Evolutionary conservation across 1,284 basidiomycete genomes (phyloP), one percentile per base, ranked within the genome.

Genomic region (Agroathelia rolfsii): DNA sequence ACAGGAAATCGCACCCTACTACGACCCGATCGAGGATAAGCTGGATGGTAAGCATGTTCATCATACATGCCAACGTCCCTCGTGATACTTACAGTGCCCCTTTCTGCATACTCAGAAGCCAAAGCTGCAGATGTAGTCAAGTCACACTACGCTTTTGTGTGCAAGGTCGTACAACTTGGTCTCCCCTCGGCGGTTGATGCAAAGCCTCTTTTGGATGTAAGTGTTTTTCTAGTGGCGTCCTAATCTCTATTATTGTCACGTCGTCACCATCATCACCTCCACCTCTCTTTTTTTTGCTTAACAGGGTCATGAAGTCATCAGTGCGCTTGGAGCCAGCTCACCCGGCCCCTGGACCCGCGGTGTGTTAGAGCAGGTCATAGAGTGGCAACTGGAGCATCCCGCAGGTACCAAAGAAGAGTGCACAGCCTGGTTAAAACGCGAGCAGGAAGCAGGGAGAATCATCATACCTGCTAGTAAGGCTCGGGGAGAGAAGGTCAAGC

Each of bases 341-440:
- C 68, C 78, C 1, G 86, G 87, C 1, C 69, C 72, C 2, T 80
- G 86, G 74, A 72, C 78, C 5, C 67, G 72, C 17, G 55, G 65
- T 15, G 66, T 81, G 12, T 61, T 85, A n/a, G 56, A 64, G 12
- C 68, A 65, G 23, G 66, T 94, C 24, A 52, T 86, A 14, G 71
- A 76, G 40, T 94, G 87, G 86, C 88, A 92, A 50, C 66, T 95
- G 8, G 76, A 73, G 22, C 60, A 89, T 50, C 85, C 89, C 0
- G 47, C 62, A 2, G 67, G 64, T 0, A 71, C 72, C 1, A 71
- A 72, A 46, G 77, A 75, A 4, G 71, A 78, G 6, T 88, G 85
- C 48, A 52, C 64, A 18, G 50, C 50, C 14, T 94, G 85, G 86
- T 56, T 96, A 28, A 57, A 58, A 38, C 55, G 56, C 14, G 70